A percentile compares a stretch with the other conserved stretches of the same genome.
These are phyloP conservation scores for Protomyces arabidopsidicola DNA, from an alignment of 1,139 yeast genomes.

Conservation along the genomic window DNA sequence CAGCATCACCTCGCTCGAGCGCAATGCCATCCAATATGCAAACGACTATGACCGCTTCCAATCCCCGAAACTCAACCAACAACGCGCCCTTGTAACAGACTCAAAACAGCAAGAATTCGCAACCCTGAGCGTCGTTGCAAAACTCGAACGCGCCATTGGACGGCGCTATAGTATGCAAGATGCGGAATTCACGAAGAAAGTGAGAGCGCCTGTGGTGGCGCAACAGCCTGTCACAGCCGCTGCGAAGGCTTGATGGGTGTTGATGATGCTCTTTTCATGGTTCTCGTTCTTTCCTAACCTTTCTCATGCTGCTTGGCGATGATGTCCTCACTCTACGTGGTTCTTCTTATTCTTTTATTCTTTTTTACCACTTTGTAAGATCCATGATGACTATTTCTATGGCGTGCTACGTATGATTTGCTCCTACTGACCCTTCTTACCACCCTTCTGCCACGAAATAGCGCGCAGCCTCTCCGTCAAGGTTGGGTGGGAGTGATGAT, in stretches of 20 bases:
- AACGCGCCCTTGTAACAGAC: slow-evolving; percentile 4
- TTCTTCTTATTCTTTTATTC: too few species aligned
- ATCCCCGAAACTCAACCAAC: slow-evolving; percentile 5
- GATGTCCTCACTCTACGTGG: too few species aligned
- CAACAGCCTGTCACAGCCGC: not conserved
- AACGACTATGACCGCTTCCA: slow-evolving; percentile 10
- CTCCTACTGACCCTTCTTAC: not conserved
- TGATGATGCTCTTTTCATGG: too few species aligned
- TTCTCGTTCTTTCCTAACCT: too few species aligned
- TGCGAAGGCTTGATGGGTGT: too few species aligned
- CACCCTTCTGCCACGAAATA: slow-evolving; percentile 38
- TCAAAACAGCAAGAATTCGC: slow-evolving; percentile 12
- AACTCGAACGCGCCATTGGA: slow-evolving; percentile 19
- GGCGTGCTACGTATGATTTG: too few species aligned
- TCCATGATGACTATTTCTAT: too few species aligned
- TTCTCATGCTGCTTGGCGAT: too few species aligned
- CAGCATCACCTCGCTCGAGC: slow-evolving; percentile 15
- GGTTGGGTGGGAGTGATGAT: slow-evolving; percentile 86
- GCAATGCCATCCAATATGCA: slow-evolving; percentile 17
- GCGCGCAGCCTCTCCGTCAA: slow-evolving; percentile 81
- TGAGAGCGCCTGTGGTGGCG: not conserved
- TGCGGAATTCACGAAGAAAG: slow-evolving; percentile 18
- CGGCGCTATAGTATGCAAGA: slow-evolving; percentile 19
- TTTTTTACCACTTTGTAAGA: too few species aligned
- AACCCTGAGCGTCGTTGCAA: slow-evolving; percentile 19